Percentiles rank a stretch among this genome's conserved stretches.
These are phyloP conservation scores for Heliosperma pusillum DNA, from an alignment of 148 eudicot genomes.

Conservation along the genomic window DNA sequence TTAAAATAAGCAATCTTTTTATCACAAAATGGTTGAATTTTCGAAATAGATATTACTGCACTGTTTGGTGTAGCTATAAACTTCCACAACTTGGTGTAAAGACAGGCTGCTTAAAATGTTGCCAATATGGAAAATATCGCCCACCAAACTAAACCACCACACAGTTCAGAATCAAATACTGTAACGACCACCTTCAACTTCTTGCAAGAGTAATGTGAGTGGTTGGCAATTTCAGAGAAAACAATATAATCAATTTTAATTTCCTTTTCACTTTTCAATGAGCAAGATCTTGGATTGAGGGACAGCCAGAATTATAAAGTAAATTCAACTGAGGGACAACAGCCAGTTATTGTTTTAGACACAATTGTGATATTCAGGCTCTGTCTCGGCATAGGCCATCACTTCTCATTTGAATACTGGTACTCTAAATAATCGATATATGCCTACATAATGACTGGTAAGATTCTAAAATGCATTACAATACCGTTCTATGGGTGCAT, in stretches of 20 bases:
- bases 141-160: not conserved
- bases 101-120: not conserved
- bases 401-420: too few relatives aligned
- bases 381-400: too few relatives aligned
- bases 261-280: not conserved
- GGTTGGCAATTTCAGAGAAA: too few relatives aligned
- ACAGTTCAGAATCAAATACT: too few relatives aligned
- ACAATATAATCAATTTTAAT: not conserved
- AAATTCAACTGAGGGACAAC: not conserved
- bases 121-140: too few relatives aligned
- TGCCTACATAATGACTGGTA: not conserved
- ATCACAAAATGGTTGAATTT: not conserved
- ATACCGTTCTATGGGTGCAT: not conserved
- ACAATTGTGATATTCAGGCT: slow-evolving; percentile 1
- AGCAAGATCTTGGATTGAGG: too few relatives aligned
- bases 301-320: not conserved
- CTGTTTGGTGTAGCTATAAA: not conserved
- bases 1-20: not conserved
- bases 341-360: not conserved
- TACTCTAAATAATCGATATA: too few relatives aligned
- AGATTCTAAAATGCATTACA: not conserved
- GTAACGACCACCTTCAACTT: too few relatives aligned
- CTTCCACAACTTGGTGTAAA: not conserved
- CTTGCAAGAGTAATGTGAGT: too few relatives aligned
- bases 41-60: not conserved